Conservation (phyloP, 352 stramenopile species). For the Pythium phragmiticola region DNA sequence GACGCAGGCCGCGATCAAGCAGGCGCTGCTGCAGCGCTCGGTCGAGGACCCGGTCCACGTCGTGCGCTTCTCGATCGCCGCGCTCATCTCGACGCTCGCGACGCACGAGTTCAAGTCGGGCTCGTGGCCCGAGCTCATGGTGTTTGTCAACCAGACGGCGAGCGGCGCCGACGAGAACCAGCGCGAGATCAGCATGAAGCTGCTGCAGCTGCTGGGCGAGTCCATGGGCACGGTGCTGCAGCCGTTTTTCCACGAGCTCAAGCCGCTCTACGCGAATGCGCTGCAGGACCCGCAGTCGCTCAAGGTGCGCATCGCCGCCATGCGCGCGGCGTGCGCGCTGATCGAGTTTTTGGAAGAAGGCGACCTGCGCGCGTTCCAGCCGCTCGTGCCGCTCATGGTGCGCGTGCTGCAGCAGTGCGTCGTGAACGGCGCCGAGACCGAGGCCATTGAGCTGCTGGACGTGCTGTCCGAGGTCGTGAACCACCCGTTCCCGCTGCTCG, state of each 20-base stretch:
- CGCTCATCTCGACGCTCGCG: constrained; percentile 81
- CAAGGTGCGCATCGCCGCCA: constrained; percentile 78
- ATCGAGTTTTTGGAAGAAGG: constrained; percentile 80
- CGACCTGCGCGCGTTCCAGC: constrained; percentile 70
- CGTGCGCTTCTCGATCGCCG: constrained; percentile 85
- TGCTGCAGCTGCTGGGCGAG: constrained; percentile 93
- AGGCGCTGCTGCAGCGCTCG: constrained; percentile 83
- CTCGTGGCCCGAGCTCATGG: constrained; percentile 93
- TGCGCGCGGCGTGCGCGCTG: constrained; percentile 76
- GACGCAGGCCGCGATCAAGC: constrained; percentile 82
- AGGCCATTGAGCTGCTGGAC: constrained; percentile 87
- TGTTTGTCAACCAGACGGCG: constrained; percentile 92
- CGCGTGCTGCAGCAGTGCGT: constrained; percentile 86
- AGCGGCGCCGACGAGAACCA: constrained; percentile 75
- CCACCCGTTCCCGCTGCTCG: constrained; percentile 82
- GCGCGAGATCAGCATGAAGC: constrained; percentile 92
- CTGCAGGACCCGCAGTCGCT: constrained; percentile 81
- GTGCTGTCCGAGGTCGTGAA: constrained; percentile 85
- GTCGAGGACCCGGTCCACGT: constrained; percentile 85
- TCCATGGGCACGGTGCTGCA: constrained; percentile 87
- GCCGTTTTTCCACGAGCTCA: constrained; percentile 81
- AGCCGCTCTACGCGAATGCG: constrained; percentile 65
- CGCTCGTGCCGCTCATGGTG: constrained; percentile 82
- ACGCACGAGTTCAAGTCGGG: constrained; percentile 67
- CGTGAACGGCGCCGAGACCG: constrained; percentile 63